Percentiles rank a stretch among this genome's conserved stretches.
Evolutionary conservation across 257 asterid species (phyloP).

Genomic region (Solanum etuberosum): DNA sequence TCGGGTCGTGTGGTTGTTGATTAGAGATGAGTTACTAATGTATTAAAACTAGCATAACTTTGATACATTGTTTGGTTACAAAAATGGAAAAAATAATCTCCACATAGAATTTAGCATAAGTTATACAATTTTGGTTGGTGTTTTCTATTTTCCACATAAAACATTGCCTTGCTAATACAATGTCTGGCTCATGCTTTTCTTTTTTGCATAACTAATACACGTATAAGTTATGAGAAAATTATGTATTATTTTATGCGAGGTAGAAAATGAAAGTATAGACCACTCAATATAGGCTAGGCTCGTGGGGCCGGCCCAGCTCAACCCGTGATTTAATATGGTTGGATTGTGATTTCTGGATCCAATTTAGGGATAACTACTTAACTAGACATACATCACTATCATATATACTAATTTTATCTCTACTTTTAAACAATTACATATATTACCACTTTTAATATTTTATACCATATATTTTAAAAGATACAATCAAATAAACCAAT

Average conservation of each 20-base stretch:
- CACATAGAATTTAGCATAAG: neutral
- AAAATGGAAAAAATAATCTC: neutral
- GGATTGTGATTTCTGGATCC: neutral
- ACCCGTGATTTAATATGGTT: neutral
- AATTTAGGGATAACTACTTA: too few relatives aligned
- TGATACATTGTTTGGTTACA: neutral
- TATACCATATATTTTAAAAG: too few relatives aligned
- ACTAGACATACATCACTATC: too few relatives aligned
- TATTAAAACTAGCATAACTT: neutral
- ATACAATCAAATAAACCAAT: too few relatives aligned
- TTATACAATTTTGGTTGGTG: neutral
- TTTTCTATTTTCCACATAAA: neutral
- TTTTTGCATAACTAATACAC: neutral
- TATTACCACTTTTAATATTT: too few relatives aligned
- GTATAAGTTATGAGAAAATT: neutral
- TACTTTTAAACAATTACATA: too few relatives aligned
- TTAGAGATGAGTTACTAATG: neutral
- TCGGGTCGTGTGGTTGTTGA: neutral
- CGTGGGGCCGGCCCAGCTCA: neutral
- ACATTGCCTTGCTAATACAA: neutral
- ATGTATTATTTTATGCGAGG: neutral
- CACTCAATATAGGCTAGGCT: neutral
- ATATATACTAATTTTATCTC: too few relatives aligned
- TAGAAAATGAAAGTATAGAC: neutral
- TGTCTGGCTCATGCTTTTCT: neutral